phyloP scores from a whole-genome alignment of 2,329 filamentous ascomycete species.

The Truncatella angustata region DNA sequence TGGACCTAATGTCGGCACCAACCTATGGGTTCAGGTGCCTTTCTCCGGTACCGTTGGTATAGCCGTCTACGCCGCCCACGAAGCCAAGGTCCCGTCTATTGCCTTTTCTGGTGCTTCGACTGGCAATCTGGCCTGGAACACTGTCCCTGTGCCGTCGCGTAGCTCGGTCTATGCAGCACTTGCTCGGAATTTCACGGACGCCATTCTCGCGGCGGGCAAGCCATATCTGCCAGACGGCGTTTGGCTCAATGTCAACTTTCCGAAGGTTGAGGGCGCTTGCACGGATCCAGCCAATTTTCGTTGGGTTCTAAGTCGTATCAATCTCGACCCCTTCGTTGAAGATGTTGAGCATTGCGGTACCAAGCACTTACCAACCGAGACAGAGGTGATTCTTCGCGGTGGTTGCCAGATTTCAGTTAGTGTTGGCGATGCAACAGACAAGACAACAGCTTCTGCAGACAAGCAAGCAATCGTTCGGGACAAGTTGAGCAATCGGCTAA shows the following conservation, averaged over 20 bases:
- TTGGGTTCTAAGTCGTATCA: constrained; percentile 64
- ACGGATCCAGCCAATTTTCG: constrained; percentile 52
- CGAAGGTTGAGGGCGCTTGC: constrained; percentile 50
- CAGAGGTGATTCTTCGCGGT: constrained; percentile 43
- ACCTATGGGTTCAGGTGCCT: constrained; percentile 53
- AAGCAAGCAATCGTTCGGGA: constrained; percentile 49
- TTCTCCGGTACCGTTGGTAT: constrained; percentile 70
- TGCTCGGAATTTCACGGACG: constrained; percentile 55
- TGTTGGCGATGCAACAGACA: constrained; percentile 58
- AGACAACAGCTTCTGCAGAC: constrained; percentile 54
- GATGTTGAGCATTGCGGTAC: constrained; percentile 59
- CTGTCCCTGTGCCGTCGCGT: constrained; percentile 48
- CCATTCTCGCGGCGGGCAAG: constrained; percentile 51
- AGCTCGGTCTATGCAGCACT: constrained; percentile 64
- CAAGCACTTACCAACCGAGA: constrained; percentile 57
- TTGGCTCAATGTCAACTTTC: constrained; percentile 71
- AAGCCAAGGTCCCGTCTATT: constrained; percentile 60
- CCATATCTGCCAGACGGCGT: constrained; percentile 62
- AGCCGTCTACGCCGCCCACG: constrained; percentile 54
- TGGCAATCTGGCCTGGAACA: constrained; percentile 52
- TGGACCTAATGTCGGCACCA: constrained; percentile 58
- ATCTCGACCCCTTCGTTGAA: constrained; percentile 49
- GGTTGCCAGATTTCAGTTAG: constrained; percentile 64
- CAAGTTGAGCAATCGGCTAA: constrained; percentile 47
- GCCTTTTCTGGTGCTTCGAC: constrained; percentile 61